Evolutionary conservation across 1,139 yeast species (phyloP), one percentile per base, ranked within the genome.

Genomic region (Saccharomyces hybrid): DNA sequence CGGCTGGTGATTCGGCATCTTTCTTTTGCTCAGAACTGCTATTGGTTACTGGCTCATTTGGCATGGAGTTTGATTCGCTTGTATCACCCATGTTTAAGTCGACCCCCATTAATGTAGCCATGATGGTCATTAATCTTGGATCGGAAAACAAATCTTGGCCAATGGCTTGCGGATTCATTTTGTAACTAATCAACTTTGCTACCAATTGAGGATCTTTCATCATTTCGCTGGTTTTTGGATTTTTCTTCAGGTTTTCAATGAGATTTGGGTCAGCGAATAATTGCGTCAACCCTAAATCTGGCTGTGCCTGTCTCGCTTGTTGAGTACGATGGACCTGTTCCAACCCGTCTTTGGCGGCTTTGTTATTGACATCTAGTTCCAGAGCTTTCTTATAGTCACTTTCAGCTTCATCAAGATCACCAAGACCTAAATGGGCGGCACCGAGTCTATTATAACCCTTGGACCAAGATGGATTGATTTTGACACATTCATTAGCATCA

Each of bases 401-500:
- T 63, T 82, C 81, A 47, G 95, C 86, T 44, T 79, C 86, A 46
- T 84, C 89, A 57, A 83, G 78, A 59, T 88, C 81, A 25, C 91
- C 91, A 59, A 87, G 77, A 14, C 99, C 99, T 65, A 78, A 86
- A 55, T 86, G 83, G 34, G 99, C 99, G 61, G 97, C 93, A 55
- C 90, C 99, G 52, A 88, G 86, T 73, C 99, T 86, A 67, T 84
- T 86, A 77, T 86, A 88, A 50, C 98, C 99, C 73, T 93, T 93
- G 25, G 97, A 90, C 97, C 98, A 93, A 2, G 82, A 60, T 25
- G 88, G 83, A 61, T 88, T 89, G 73, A 89, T 82, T 65, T 80
- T 79, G 52, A 87, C 83, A 73, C 96, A 86, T 67, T 86, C 81
- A 59, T 87, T 75, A 28, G 98, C 98, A 70, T 93, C 98, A 55